Percentiles rank a stretch among this genome's conserved stretches.
These are phyloP conservation scores for Pythium dissimile DNA, from an alignment of 352 stramenopile genomes.

Conservation along the genomic window DNA sequence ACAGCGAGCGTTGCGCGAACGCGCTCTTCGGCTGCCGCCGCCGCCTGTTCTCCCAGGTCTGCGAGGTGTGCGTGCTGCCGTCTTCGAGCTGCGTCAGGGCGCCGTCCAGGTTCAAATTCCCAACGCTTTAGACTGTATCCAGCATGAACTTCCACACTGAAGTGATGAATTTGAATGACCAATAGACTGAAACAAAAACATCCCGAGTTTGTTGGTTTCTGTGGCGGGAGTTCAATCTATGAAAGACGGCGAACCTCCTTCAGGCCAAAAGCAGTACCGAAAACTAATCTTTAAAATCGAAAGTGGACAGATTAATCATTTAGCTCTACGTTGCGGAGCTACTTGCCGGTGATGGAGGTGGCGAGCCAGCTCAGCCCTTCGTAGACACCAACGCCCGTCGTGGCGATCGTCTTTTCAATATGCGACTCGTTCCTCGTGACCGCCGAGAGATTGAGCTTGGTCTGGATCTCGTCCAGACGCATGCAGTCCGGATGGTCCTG, in stretches of 20 bases:
- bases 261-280: no score
- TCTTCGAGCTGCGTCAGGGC: no score
- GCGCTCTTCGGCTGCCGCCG: slow-evolving; percentile 53
- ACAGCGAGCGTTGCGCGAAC: slow-evolving; percentile 42
- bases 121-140: no score
- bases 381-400: slow-evolving; percentile 9
- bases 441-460: slow-evolving; percentile 15
- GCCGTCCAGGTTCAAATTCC: no score
- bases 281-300: neutral
- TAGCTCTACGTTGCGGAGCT: neutral
- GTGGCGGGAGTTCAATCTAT: no score
- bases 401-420: slow-evolving; percentile 1
- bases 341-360: slow-evolving; percentile 9
- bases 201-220: no score
- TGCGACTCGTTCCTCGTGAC: neutral
- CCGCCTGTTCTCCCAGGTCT: slow-evolving; percentile 54
- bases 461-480: slow-evolving; percentile 22
- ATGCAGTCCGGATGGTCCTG: slow-evolving; percentile 32
- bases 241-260: no score
- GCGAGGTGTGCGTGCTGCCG: slow-evolving; percentile 54
- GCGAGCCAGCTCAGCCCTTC: slow-evolving; percentile 19
- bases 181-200: no score
- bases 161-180: no score
- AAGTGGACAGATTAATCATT: neutral
- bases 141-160: no score